phyloP scores from a whole-genome alignment of 371 early-diverging fungal species.

The Blakeslea trispora region DNA sequence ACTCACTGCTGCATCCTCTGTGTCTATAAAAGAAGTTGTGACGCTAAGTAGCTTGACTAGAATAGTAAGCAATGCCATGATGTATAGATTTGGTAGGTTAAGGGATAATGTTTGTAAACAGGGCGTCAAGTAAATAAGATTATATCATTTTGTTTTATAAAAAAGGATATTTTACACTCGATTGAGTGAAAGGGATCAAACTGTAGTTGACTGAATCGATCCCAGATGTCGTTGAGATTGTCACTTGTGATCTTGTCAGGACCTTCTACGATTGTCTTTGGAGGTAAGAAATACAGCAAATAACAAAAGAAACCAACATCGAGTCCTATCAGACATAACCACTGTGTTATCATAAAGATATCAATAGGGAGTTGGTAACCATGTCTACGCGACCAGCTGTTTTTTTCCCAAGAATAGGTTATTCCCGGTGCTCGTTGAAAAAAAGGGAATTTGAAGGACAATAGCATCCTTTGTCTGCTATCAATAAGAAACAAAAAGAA shows the following conservation, averaged over 20 bases:
- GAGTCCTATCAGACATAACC: conserved; percentile 45
- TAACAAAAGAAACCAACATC: conserved; percentile 46
- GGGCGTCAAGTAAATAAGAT: not conserved
- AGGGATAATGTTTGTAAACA: conserved; percentile 4
- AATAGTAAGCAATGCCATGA: conserved; percentile 31
- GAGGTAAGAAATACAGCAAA: conserved; percentile 32
- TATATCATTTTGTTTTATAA: conserved; percentile 1
- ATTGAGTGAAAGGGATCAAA: not conserved
- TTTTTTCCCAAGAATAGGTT: conserved; percentile 32
- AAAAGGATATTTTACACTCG: conserved; percentile 30
- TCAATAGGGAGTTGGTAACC: conserved; percentile 67
- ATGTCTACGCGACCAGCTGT: conserved; percentile 62
- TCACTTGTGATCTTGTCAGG: not conserved
- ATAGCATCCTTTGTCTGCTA: not conserved
- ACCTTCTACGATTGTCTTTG: not conserved
- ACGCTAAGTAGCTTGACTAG: conserved; percentile 44
- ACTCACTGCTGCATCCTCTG: conserved; percentile 56
- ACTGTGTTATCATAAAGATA: conserved; percentile 54
- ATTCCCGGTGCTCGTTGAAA: conserved; percentile 8
- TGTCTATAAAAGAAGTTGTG: conserved; percentile 46
- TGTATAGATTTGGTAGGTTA: conserved; percentile 27
- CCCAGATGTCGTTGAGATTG: not conserved
- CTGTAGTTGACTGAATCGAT: not conserved
- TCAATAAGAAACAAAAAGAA: too few relatives aligned
- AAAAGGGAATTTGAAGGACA: not conserved